Evolutionary conservation across 805 yeast species (phyloP).

Genomic region (Suhomyces xylopsoci): DNA sequence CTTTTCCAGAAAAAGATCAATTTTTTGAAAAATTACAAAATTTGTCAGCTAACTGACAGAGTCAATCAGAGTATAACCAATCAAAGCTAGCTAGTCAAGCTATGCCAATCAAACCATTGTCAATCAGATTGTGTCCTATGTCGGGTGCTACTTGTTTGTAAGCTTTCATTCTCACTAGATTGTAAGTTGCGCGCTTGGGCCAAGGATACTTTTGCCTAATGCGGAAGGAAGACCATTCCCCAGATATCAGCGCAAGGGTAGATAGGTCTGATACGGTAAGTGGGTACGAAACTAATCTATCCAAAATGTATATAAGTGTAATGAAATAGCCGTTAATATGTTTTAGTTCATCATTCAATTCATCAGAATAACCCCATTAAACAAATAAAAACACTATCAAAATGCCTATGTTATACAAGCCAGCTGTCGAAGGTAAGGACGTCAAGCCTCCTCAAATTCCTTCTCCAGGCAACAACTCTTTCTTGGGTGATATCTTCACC

Average conservation of each 20-base stretch:
- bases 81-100: too few relatives aligned
- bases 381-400: constrained; percentile 12
- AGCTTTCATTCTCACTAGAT: too few relatives aligned
- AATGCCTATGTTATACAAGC: constrained; percentile 56
- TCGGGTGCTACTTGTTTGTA: too few relatives aligned
- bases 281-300: background rate
- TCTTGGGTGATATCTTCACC: constrained; percentile 63
- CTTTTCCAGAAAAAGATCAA: too few relatives aligned
- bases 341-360: background rate
- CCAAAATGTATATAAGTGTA: background rate
- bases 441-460: constrained; percentile 58
- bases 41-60: too few relatives aligned
- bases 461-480: constrained; percentile 65
- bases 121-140: too few relatives aligned
- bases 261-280: background rate
- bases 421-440: constrained; percentile 51
- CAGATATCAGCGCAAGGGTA: background rate
- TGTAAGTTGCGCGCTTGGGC: background rate
- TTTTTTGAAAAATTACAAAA: too few relatives aligned
- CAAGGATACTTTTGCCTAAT: background rate
- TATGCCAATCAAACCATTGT: too few relatives aligned
- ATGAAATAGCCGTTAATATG: background rate
- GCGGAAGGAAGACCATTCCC: background rate
- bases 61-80: too few relatives aligned
- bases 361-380: background rate